phyloP scores from a whole-genome alignment of 83 land plant species.

The Picea mariana region DNA sequence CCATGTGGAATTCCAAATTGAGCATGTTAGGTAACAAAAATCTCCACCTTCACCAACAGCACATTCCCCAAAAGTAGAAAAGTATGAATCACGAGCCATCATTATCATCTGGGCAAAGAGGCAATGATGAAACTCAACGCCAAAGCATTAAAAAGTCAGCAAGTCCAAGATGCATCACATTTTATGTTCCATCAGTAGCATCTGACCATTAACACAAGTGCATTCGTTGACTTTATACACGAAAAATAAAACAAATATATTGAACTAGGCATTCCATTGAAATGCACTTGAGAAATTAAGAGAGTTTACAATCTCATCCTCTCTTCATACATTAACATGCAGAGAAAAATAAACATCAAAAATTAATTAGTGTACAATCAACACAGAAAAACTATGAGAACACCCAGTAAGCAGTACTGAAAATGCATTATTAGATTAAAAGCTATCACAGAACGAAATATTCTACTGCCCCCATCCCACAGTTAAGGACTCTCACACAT shows the following conservation, averaged over 20 bases:
- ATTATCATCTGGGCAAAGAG: constrained; percentile 9
- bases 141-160: constrained; percentile 6
- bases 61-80: neutral
- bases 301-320: neutral
- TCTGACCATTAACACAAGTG: constrained; percentile 5
- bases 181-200: constrained; percentile 7
- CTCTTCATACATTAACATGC: neutral
- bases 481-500: neutral
- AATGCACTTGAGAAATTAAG: neutral
- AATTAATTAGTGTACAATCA: neutral
- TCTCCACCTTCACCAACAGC: neutral
- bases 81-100: neutral
- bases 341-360: neutral
- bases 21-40: neutral
- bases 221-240: neutral
- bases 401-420: neutral
- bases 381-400: neutral
- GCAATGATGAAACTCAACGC: neutral
- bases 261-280: neutral
- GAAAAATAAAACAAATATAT: neutral
- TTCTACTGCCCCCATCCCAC: neutral
- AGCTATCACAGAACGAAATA: neutral
- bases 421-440: constrained; percentile 1
- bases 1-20: neutral
- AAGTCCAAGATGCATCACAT: neutral